Evolutionary conservation across 805 yeast genomes (phyloP).

Genomic region (Jamesozyma gamospora): DNA sequence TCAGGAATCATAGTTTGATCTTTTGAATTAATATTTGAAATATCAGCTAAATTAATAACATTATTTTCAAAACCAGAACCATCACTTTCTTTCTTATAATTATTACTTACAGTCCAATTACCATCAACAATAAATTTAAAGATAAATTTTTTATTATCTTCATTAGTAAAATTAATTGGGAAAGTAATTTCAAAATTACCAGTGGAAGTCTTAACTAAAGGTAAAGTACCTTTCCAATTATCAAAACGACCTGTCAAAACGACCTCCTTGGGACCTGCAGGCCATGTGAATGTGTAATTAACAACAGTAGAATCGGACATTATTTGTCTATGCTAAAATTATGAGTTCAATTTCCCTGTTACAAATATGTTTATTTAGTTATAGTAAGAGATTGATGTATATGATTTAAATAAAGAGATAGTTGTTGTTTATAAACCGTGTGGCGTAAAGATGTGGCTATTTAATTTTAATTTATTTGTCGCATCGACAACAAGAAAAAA

Average conservation of each 20-base stretch:
- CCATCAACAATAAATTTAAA: slow-evolving; percentile 63
- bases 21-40: slow-evolving; percentile 10
- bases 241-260: slow-evolving; percentile 64
- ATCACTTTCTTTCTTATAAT: slow-evolving; percentile 37
- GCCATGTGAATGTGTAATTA: slow-evolving; percentile 30
- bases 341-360: too few relatives aligned
- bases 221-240: slow-evolving; percentile 52
- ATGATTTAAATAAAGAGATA: too few relatives aligned
- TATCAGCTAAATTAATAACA: slow-evolving; percentile 17
- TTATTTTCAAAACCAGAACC: slow-evolving; percentile 34
- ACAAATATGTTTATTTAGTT: too few relatives aligned
- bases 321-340: too few relatives aligned
- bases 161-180: slow-evolving; percentile 37
- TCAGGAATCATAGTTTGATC: slow-evolving; percentile 34
- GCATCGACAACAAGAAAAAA: too few relatives aligned
- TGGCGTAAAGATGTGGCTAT: too few relatives aligned
- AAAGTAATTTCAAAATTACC: slow-evolving; percentile 47
- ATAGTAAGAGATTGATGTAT: too few relatives aligned
- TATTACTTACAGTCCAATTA: slow-evolving; percentile 41
- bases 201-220: slow-evolving; percentile 44
- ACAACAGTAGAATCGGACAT: not conserved
- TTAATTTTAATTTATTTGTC: too few relatives aligned
- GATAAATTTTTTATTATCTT: slow-evolving; percentile 29
- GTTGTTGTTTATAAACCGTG: too few relatives aligned
- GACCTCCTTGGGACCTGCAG: slow-evolving; percentile 46